Evolutionary conservation across 352 stramenopile genomes (phyloP).

Genomic region (Blastocystis sp.): DNA sequence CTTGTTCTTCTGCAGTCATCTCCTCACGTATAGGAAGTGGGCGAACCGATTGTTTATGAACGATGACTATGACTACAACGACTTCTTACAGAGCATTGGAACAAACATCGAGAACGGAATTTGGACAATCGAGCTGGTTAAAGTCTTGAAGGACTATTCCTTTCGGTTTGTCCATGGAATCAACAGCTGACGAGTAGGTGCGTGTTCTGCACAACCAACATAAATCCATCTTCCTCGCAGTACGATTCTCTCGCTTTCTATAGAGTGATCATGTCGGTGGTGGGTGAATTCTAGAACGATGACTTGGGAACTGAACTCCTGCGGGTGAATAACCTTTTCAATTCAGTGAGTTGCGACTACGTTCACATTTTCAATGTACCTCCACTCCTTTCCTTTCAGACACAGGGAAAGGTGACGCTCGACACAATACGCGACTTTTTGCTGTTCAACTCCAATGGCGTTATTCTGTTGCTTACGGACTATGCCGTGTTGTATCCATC

Average conservation of each 20-base stretch:
- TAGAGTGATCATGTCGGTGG: neutral
- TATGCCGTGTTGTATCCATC: slow-evolving; percentile 21
- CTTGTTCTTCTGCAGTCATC: neutral
- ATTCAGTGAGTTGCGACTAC: slow-evolving; percentile 7
- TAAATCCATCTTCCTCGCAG: neutral
- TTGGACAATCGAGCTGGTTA: slow-evolving; percentile 32
- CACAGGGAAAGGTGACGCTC: slow-evolving; percentile 1
- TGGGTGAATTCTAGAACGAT: neutral
- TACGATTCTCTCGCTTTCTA: slow-evolving; percentile 54
- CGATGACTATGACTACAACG: slow-evolving; percentile 25
- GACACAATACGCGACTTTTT: slow-evolving; percentile 20
- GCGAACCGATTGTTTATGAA: slow-evolving; percentile 42
- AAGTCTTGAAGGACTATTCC: slow-evolving; percentile 17
- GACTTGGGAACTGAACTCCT: neutral
- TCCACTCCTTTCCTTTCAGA: neutral
- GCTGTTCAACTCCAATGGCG: slow-evolving; percentile 25
- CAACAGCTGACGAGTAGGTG: too few species aligned
- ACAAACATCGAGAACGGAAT: slow-evolving; percentile 18
- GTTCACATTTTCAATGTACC: slow-evolving; percentile 44
- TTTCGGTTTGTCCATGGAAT: slow-evolving; percentile 7
- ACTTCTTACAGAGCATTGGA: slow-evolving; percentile 17
- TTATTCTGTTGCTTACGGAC: slow-evolving; percentile 3
- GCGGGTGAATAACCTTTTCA: slow-evolving; percentile 4
- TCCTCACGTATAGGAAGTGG: slow-evolving; percentile 8
- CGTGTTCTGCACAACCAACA: slow-evolving; percentile 46